phyloP scores from a whole-genome alignment of 2,329 filamentous ascomycete genomes.

The Akanthomyces uredinophilus region DNA sequence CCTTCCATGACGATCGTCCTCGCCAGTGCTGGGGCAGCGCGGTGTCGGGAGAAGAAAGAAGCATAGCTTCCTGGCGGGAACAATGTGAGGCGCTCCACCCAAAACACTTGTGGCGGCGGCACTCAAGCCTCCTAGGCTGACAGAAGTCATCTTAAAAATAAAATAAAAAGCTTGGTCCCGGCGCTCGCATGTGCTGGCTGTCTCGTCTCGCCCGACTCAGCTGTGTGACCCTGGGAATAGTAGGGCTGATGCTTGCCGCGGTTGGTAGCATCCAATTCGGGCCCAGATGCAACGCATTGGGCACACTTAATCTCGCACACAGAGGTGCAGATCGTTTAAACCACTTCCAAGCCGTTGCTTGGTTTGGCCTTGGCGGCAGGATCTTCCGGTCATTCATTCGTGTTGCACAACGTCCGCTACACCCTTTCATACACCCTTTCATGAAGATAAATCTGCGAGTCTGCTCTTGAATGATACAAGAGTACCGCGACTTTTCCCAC shows the following conservation, averaged over 20 bases:
- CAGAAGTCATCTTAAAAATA: constrained; percentile 7
- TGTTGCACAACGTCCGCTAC: not conserved
- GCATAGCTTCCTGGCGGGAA: not conserved
- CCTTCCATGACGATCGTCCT: not conserved
- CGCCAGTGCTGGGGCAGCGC: not conserved
- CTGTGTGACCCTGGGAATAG: not conserved
- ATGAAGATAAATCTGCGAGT: too few species aligned
- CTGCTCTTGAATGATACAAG: too few species aligned
- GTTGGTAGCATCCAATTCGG: not conserved
- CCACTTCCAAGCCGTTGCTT: not conserved
- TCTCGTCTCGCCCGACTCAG: not conserved
- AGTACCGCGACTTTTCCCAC: not conserved
- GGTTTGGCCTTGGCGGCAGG: not conserved
- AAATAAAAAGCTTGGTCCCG: not conserved
- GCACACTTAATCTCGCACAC: not conserved
- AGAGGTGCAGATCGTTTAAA: not conserved
- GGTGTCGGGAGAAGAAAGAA: constrained; percentile 7
- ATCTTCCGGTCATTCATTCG: not conserved
- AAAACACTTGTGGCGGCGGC: not conserved
- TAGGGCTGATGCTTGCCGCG: constrained; percentile 6
- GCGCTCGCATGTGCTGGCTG: not conserved
- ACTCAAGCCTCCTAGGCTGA: constrained; percentile 11
- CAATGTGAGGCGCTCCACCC: not conserved
- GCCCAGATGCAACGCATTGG: not conserved
- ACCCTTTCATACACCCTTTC: not conserved